phyloP scores from a whole-genome alignment of 768 basidiomycete genomes.

The Cubamyces lactineus region DNA sequence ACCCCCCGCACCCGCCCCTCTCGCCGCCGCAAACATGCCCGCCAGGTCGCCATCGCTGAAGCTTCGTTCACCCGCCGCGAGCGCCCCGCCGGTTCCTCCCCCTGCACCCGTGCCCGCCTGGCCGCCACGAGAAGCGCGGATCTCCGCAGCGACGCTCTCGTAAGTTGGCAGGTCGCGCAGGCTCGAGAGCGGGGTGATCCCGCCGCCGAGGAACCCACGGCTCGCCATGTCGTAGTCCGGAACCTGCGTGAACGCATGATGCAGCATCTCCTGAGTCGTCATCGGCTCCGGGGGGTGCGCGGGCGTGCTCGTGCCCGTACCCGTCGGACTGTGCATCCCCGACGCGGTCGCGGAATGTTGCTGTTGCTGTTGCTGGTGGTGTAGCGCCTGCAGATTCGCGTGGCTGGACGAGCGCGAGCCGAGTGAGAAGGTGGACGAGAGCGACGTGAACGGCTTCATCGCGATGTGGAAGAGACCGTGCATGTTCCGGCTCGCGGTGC shows the following conservation, averaged over 20 bases:
- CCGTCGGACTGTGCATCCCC: conserved; percentile 12
- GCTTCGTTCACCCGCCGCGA: conserved; percentile 25
- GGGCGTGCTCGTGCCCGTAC: conserved; percentile 16
- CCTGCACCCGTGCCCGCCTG: conserved; percentile 1
- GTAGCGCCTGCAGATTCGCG: conserved; percentile 34
- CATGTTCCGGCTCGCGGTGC: conserved; percentile 53
- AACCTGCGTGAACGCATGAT: conserved; percentile 72
- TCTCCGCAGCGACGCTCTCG: conserved; percentile 54
- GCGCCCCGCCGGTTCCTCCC: conserved; percentile 2
- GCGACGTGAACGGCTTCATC: conserved; percentile 64
- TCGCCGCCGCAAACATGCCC: conserved; percentile 27
- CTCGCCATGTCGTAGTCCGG: conserved; percentile 87
- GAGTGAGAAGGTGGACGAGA: conserved; percentile 48
- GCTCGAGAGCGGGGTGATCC: conserved; percentile 82
- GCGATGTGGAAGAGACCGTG: conserved; percentile 57
- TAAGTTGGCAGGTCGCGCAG: conserved; percentile 84
- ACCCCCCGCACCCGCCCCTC: not conserved
- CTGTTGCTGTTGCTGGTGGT: conserved; percentile 12
- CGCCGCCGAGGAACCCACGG: conserved; percentile 84
- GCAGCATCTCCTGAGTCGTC: conserved; percentile 46
- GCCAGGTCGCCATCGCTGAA: conserved; percentile 30
- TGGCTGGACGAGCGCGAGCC: conserved; percentile 41
- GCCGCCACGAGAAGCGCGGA: conserved; percentile 18
- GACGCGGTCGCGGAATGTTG: conserved; percentile 4
- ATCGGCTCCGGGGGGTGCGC: conserved; percentile 27